Percentiles rank a stretch among this genome's conserved stretches.
Conservation (phyloP, 805 yeast genomes). For the Naumovozyma dairenensis region DNA sequence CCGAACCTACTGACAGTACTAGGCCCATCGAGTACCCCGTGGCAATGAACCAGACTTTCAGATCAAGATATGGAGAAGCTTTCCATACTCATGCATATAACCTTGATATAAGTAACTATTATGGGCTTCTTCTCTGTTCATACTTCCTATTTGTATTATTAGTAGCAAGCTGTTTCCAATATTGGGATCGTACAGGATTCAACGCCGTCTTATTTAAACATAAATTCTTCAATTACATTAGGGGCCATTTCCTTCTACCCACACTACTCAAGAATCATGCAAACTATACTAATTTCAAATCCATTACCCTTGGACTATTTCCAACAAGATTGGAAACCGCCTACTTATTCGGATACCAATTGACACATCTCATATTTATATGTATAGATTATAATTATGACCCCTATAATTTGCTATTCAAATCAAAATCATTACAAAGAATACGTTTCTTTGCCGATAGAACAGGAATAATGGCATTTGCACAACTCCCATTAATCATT, state of each 20-base stretch:
- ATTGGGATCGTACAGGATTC: slow-evolving; percentile 8
- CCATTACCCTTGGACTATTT: slow-evolving; percentile 10
- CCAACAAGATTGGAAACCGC: slow-evolving; percentile 19
- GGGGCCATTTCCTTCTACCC: slow-evolving; percentile 14
- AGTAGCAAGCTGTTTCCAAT: slow-evolving; percentile 5
- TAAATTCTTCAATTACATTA: slow-evolving; percentile 7
- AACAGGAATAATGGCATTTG: slow-evolving; percentile 37
- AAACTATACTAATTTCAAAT: slow-evolving; percentile 6
- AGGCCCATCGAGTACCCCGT: slow-evolving; percentile 9
- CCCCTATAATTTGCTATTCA: slow-evolving; percentile 10
- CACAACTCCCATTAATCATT: slow-evolving; percentile 43
- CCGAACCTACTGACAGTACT: background rate
- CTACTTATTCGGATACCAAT: slow-evolving; percentile 10
- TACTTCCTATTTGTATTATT: slow-evolving; percentile 10
- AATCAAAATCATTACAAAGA: slow-evolving; percentile 8
- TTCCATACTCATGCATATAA: slow-evolving; percentile 13
- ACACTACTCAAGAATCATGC: slow-evolving; percentile 15
- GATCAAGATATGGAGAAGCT: slow-evolving; percentile 8
- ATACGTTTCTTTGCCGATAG: slow-evolving; percentile 35
- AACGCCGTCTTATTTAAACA: slow-evolving; percentile 5
- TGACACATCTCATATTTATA: slow-evolving; percentile 10
- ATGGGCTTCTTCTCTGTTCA: slow-evolving; percentile 7
- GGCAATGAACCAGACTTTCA: slow-evolving; percentile 4
- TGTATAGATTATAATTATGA: slow-evolving; percentile 11
- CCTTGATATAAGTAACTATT: slow-evolving; percentile 13